Conservation (phyloP, 208 protist species). For the Wallacemonas sp. region DNA sequence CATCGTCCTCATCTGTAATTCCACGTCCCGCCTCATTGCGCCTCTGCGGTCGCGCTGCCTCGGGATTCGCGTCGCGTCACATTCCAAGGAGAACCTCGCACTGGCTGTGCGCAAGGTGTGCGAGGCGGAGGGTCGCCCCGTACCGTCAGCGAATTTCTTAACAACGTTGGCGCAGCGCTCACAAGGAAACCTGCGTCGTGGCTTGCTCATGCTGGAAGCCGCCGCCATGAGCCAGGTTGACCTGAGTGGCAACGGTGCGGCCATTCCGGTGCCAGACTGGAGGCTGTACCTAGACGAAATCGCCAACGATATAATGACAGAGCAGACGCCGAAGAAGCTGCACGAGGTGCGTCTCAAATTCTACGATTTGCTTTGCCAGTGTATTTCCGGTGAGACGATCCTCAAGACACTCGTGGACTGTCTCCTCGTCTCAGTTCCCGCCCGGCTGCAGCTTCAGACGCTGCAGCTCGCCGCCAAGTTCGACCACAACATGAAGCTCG, state of each 20-base stretch:
- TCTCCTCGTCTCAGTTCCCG: conserved; percentile 78
- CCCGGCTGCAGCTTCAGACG: conserved; percentile 69
- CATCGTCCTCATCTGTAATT: conserved; percentile 96
- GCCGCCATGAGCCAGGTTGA: conserved; percentile 83
- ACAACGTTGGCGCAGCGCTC: conserved; percentile 59
- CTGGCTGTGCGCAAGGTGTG: conserved; percentile 62
- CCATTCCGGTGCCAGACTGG: conserved; percentile 95
- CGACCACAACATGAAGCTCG: conserved; percentile 96
- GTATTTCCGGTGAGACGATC: conserved; percentile 97
- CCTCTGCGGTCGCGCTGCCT: conserved; percentile 98
- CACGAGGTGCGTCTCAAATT: conserved; percentile 94
- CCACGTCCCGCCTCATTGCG: conserved; percentile 94
- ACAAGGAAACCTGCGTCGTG: conserved; percentile 96
- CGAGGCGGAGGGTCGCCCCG: conserved; percentile 56
- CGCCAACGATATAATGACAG: conserved; percentile 86
- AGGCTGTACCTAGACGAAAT: conserved; percentile 93
- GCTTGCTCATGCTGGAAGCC: conserved; percentile 97
- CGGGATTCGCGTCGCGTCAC: conserved; percentile 94
- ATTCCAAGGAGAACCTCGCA: conserved; percentile 91
- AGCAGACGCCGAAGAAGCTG: conserved; percentile 95
- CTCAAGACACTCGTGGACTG: conserved; percentile 84
- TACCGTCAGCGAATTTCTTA: conserved; percentile 68
- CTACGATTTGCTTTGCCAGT: conserved; percentile 98
- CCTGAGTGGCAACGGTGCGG: conserved; percentile 62
- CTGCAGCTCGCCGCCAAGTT: conserved; percentile 93